Percentiles rank a stretch among this genome's conserved stretches.
These are phyloP conservation scores for Arachnopeziza araneosa DNA, from an alignment of 2,329 filamentous ascomycete genomes.

Conservation along the genomic window DNA sequence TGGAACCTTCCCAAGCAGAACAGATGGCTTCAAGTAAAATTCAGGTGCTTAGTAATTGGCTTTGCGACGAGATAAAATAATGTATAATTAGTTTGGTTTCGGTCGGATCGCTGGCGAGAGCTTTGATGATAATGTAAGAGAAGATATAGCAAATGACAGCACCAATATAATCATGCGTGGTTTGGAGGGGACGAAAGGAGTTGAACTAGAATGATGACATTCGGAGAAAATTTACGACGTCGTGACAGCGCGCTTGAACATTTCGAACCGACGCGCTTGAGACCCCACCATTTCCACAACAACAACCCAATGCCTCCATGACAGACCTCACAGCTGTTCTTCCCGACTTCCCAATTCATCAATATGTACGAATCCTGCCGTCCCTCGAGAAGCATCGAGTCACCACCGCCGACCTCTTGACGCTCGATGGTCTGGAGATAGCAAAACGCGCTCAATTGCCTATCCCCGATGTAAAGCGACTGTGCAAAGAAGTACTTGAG, in stretches of 20 bases:
- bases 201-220: too few relatives aligned
- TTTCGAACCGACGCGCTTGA: background rate
- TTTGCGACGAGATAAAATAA: background rate
- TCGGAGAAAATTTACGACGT: background rate
- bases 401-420: constrained; percentile 78
- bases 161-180: too few relatives aligned
- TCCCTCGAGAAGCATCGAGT: constrained; percentile 73
- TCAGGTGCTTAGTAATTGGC: background rate
- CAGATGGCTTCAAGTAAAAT: constrained; percentile 23
- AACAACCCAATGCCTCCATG: constrained; percentile 49
- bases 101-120: too few relatives aligned
- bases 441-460: constrained; percentile 82
- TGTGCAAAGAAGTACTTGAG: constrained; percentile 61
- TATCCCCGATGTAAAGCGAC: constrained; percentile 69
- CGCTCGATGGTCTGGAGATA: constrained; percentile 74
- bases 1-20: constrained; percentile 25
- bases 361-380: constrained; percentile 70
- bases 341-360: constrained; percentile 68
- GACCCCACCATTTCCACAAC: background rate
- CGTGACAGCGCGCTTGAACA: background rate
- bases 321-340: constrained; percentile 81
- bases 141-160: too few relatives aligned
- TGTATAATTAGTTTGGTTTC: background rate
- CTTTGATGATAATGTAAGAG: too few relatives aligned
- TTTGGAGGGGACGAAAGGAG: too few relatives aligned